Evolutionary conservation across 257 asterid species (phyloP).

Genomic region (Marsdenia floribunda): DNA sequence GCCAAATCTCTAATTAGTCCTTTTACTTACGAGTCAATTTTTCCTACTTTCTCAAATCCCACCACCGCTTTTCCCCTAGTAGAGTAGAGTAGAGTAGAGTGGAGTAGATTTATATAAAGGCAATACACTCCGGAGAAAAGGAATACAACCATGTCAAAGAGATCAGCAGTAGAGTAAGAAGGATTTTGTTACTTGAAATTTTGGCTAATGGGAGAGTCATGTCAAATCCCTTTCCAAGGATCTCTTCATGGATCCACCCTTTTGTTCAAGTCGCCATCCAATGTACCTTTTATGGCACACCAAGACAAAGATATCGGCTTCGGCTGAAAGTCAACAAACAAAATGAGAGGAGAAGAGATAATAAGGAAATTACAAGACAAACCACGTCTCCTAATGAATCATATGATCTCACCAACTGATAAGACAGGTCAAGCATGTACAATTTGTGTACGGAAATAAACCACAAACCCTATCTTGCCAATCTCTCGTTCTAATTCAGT

Average conservation of each 20-base stretch:
- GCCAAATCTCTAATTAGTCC: not conserved
- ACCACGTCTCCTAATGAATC: constrained; percentile 28
- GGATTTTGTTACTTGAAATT: constrained; percentile 7
- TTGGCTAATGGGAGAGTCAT: constrained; percentile 22
- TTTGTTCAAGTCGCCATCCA: constrained; percentile 57
- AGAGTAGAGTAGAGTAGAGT: not conserved
- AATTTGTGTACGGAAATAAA: constrained; percentile 33
- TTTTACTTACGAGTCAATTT: not conserved
- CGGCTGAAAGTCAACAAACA: constrained; percentile 26
- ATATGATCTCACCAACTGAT: constrained; percentile 34
- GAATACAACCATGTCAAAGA: not conserved
- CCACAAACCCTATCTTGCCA: not conserved
- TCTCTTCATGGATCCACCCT: constrained; percentile 60
- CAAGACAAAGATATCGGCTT: constrained; percentile 47
- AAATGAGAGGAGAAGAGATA: constrained; percentile 35
- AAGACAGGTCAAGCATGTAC: constrained; percentile 43
- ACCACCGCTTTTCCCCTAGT: not conserved
- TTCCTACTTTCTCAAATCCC: not conserved
- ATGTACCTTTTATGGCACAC: constrained; percentile 49
- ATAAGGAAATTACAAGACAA: constrained; percentile 34
- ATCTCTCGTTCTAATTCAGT: not conserved
- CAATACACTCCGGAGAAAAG: not conserved
- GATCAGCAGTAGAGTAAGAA: not conserved
- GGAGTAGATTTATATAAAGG: not conserved
- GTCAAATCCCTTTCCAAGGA: constrained; percentile 67